Evolutionary conservation across 2,329 filamentous ascomycete species (phyloP).

Genomic region (Clarireedia paspali): DNA sequence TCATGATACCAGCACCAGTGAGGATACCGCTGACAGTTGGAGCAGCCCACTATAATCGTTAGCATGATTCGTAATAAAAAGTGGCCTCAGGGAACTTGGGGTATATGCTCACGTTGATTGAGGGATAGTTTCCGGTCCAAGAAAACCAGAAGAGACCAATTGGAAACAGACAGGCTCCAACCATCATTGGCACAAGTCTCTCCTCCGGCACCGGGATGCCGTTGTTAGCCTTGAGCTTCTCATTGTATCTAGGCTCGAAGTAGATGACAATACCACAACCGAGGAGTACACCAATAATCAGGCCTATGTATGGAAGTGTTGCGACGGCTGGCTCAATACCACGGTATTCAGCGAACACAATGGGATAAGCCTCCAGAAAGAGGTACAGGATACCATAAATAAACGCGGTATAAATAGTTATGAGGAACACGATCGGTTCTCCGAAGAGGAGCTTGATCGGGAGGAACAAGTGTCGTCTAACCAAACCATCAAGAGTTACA

Average conservation of each 20-base stretch:
- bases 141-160: constrained; percentile 34
- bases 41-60: constrained; percentile 13
- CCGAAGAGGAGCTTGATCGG: constrained; percentile 48
- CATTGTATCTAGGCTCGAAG: constrained; percentile 55
- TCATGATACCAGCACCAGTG: constrained; percentile 53
- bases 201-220: constrained; percentile 30
- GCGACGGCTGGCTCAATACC: constrained; percentile 29
- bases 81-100: too few relatives aligned
- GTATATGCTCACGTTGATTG: constrained; percentile 29
- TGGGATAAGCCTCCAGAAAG: constrained; percentile 42
- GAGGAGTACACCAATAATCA: constrained; percentile 56
- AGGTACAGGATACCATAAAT: constrained; percentile 45
- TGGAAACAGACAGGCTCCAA: constrained; percentile 32
- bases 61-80: not conserved
- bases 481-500: constrained; percentile 29
- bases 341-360: constrained; percentile 34
- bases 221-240: constrained; percentile 29
- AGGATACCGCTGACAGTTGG: constrained; percentile 35
- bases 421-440: constrained; percentile 55
- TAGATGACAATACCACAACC: constrained; percentile 59
- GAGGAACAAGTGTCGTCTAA: constrained; percentile 18
- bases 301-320: constrained; percentile 24
- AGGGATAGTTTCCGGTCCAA: constrained; percentile 31
- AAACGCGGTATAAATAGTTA: constrained; percentile 42
- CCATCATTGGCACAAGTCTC: constrained; percentile 34